phyloP scores from a whole-genome alignment of 1,139 yeast genomes.

The Tardiomyces depauwii region DNA sequence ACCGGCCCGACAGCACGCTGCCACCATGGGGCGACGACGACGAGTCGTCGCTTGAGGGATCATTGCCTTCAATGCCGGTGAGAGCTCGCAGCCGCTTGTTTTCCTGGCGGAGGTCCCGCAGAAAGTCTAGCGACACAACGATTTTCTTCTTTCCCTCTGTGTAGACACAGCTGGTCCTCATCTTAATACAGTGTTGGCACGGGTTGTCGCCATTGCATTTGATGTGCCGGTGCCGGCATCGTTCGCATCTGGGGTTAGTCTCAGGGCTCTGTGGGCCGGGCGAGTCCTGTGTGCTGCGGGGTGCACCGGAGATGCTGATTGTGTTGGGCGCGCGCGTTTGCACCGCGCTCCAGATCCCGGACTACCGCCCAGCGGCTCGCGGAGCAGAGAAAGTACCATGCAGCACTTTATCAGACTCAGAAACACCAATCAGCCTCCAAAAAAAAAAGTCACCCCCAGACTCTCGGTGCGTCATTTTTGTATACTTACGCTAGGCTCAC shows the following conservation, averaged over 20 bases:
- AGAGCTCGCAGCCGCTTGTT: constrained; percentile 45
- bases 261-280: too few relatives aligned
- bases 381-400: too few relatives aligned
- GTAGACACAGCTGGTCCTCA: constrained; percentile 58
- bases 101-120: constrained; percentile 56
- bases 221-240: constrained; percentile 67
- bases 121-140: constrained; percentile 64
- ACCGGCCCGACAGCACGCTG: not conserved
- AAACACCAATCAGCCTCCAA: too few relatives aligned
- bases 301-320: too few relatives aligned
- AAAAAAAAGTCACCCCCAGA: not conserved
- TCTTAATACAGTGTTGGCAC: constrained; percentile 52
- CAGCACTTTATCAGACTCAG: too few relatives aligned
- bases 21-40: not conserved
- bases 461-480: too few relatives aligned
- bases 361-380: too few relatives aligned
- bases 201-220: constrained; percentile 79
- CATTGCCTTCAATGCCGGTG: constrained; percentile 23
- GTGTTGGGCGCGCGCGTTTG: too few relatives aligned
- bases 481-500: too few relatives aligned
- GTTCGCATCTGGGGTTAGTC: constrained; percentile 32
- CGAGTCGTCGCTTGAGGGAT: not conserved
- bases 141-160: constrained; percentile 69
- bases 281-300: too few relatives aligned
- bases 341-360: too few relatives aligned